A percentile compares a stretch with the other conserved stretches of the same genome.
Evolutionary conservation across 306 rosid genomes (phyloP).

Genomic region (Abrus precatorius): DNA sequence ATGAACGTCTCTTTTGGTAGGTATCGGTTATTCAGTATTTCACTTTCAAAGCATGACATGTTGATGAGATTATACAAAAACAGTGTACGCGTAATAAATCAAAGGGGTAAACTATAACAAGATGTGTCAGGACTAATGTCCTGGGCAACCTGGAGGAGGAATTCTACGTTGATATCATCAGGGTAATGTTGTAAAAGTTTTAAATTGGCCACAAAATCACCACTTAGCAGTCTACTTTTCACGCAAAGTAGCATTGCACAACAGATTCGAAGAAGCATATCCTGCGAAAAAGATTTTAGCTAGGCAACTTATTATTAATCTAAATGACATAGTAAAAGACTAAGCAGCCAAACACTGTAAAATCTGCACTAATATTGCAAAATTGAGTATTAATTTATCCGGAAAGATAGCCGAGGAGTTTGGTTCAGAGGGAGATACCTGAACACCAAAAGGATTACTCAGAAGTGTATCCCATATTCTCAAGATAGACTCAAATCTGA

Average conservation of each 20-base stretch:
- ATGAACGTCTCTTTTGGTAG: slow-evolving; percentile 14
- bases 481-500: slow-evolving; percentile 68
- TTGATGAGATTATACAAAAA: slow-evolving; percentile 24
- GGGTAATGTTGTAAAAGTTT: slow-evolving; percentile 84
- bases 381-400: slow-evolving; percentile 1
- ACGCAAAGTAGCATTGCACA: slow-evolving; percentile 85
- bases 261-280: slow-evolving; percentile 83
- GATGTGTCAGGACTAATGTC: slow-evolving; percentile 72
- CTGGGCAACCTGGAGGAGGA: slow-evolving; percentile 77
- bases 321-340: not conserved
- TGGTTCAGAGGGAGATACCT: slow-evolving; percentile 59
- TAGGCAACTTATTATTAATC: slow-evolving; percentile 13
- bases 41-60: slow-evolving; percentile 26
- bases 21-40: slow-evolving; percentile 1
- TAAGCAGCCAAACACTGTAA: slow-evolving; percentile 12
- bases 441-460: slow-evolving; percentile 78
- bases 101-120: slow-evolving; percentile 58
- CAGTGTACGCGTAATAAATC: slow-evolving; percentile 21
- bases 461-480: slow-evolving; percentile 90
- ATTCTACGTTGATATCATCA: slow-evolving; percentile 68
- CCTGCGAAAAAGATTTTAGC: slow-evolving; percentile 57
- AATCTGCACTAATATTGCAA: not conserved
- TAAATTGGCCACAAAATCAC: slow-evolving; percentile 79
- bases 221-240: slow-evolving; percentile 67
- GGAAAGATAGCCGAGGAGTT: slow-evolving; percentile 16